Percentiles rank a stretch among this genome's conserved stretches.
These are phyloP conservation scores for Barnettozyma wickerhamii DNA, from an alignment of 805 yeast genomes.

Conservation along the genomic window DNA sequence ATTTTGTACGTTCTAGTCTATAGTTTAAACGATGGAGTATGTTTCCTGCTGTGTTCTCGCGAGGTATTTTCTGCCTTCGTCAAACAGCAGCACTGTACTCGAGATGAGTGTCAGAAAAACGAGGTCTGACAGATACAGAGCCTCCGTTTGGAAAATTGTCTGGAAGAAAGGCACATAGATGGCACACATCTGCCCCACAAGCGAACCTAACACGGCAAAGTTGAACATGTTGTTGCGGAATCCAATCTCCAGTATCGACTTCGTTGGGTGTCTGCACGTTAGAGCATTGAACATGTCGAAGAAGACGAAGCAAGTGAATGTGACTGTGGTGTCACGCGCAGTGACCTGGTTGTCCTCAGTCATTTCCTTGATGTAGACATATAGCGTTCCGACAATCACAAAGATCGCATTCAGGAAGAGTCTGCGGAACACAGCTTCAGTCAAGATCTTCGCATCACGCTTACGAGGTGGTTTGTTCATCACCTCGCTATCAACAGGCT, in stretches of 20 bases:
- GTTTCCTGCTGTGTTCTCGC: constrained; percentile 14
- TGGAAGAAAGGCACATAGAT: constrained; percentile 93
- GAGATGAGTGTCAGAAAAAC: constrained; percentile 57
- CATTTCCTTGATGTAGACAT: constrained; percentile 84
- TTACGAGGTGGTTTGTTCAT: constrained; percentile 96
- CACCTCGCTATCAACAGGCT: constrained; percentile 93
- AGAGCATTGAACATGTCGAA: constrained; percentile 97
- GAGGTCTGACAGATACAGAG: constrained; percentile 68
- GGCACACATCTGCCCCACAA: constrained; percentile 89
- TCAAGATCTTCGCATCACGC: constrained; percentile 79
- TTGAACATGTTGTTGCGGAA: constrained; percentile 85
- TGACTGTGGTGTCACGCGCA: constrained; percentile 97
- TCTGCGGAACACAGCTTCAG: constrained; percentile 62
- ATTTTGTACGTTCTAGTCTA: constrained; percentile 1
- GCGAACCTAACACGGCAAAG: constrained; percentile 82
- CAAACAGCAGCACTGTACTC: constrained; percentile 80
- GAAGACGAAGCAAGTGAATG: constrained; percentile 93
- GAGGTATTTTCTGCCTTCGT: constrained; percentile 68
- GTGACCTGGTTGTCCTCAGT: constrained; percentile 76
- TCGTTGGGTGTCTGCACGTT: constrained; percentile 83
- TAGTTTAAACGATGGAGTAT: constrained; percentile 22
- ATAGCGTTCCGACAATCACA: constrained; percentile 86
- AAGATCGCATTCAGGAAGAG: constrained; percentile 67
- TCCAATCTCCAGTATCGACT: constrained; percentile 81
- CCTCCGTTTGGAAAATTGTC: constrained; percentile 90